Conservation (phyloP, 768 basidiomycete genomes). For the Gymnopilus junonius region DNA sequence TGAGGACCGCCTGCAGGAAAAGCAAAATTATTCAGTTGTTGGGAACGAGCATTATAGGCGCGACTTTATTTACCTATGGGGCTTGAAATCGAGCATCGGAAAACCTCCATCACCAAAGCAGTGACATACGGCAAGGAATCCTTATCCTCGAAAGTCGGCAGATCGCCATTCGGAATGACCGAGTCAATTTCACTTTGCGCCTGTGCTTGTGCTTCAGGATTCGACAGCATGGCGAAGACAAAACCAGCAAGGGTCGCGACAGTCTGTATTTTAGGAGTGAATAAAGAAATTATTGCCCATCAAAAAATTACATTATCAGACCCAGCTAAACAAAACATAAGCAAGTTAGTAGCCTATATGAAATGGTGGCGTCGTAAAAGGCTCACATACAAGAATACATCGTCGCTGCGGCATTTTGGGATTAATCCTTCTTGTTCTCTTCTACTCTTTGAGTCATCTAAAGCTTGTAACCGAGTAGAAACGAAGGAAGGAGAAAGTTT, state of each 20-base stretch:
- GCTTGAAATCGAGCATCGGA: conserved; percentile 29
- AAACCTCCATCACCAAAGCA: conserved; percentile 30
- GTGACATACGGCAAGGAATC: conserved; percentile 31
- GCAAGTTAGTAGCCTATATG: neutral
- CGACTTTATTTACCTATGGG: conserved; percentile 24
- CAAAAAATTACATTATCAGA: conserved; percentile 9
- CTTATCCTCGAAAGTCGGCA: conserved; percentile 34
- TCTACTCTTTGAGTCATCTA: conserved; percentile 8
- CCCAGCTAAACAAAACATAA: conserved; percentile 7
- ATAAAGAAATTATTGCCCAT: neutral
- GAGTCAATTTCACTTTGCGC: conserved; percentile 39
- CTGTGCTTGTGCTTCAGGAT: conserved; percentile 33
- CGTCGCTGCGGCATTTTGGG: conserved; percentile 21
- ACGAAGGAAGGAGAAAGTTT: conserved; percentile 19
- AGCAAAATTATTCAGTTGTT: neutral
- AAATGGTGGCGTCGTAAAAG: too few species aligned
- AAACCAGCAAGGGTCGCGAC: neutral
- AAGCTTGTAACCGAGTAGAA: conserved; percentile 13
- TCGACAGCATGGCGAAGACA: neutral
- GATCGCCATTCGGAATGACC: conserved; percentile 28
- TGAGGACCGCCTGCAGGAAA: conserved; percentile 33
- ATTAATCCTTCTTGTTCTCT: conserved; percentile 17
- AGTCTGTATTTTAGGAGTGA: neutral
- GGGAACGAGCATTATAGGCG: neutral
- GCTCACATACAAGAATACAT: conserved; percentile 21